Conservation (phyloP, 2,329 filamentous ascomycete species). For the Penicillium sp. region DNA sequence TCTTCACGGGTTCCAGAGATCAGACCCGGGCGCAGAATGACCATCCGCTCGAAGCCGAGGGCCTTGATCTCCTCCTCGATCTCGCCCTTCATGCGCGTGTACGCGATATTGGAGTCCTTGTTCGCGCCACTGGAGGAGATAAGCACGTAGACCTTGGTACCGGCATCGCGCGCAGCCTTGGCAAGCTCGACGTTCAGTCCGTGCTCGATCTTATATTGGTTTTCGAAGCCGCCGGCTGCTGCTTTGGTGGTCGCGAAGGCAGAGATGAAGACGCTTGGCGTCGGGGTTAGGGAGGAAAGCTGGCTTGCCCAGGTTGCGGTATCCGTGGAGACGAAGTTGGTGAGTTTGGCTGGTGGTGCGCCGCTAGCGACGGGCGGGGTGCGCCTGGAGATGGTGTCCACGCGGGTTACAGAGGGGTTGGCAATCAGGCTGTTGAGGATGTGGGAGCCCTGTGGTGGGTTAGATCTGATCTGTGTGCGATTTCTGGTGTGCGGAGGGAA, state of each 20-base stretch:
- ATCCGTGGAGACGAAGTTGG: slow-evolving; percentile 68
- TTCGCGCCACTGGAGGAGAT: slow-evolving; percentile 63
- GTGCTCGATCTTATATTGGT: slow-evolving; percentile 85
- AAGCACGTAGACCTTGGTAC: slow-evolving; percentile 74
- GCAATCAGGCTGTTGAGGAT: slow-evolving; percentile 64
- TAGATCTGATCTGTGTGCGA: background rate
- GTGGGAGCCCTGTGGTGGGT: slow-evolving; percentile 61
- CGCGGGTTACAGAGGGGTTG: slow-evolving; percentile 39
- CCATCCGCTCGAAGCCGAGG: slow-evolving; percentile 73
- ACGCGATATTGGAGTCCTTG: slow-evolving; percentile 57
- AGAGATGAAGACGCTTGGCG: slow-evolving; percentile 70
- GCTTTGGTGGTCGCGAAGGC: slow-evolving; percentile 78
- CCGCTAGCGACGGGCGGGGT: slow-evolving; percentile 43
- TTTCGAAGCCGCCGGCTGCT: slow-evolving; percentile 71
- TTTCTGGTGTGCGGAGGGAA: background rate
- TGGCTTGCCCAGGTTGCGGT: slow-evolving; percentile 67
- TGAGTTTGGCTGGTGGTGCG: slow-evolving; percentile 62
- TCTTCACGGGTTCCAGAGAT: slow-evolving; percentile 72
- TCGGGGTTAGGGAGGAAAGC: slow-evolving; percentile 58
- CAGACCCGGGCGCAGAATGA: slow-evolving; percentile 73
- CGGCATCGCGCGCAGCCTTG: slow-evolving; percentile 70
- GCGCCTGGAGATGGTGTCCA: slow-evolving; percentile 51
- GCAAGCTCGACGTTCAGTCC: slow-evolving; percentile 82
- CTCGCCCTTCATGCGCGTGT: slow-evolving; percentile 78
- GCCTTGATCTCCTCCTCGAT: slow-evolving; percentile 76